These are phyloP conservation scores for Stachybotrys echinatus DNA, from an alignment of 2,329 filamentous ascomycete genomes.

Conservation along the genomic window DNA sequence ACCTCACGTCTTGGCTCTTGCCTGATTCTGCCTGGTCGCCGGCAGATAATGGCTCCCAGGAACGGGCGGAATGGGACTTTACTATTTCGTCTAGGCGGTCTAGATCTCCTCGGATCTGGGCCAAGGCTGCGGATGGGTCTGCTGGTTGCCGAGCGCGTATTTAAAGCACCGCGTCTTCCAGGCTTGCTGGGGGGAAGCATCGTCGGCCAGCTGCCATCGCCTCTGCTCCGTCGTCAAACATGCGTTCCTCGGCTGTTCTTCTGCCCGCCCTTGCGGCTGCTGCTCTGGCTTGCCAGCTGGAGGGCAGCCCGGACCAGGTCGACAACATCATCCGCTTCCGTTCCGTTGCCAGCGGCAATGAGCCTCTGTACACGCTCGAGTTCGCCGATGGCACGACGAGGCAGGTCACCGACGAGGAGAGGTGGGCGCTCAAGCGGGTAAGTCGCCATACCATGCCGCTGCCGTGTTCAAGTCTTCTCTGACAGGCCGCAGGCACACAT, in stretches of 20 bases:
- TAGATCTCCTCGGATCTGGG: no score
- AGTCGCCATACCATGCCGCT: conserved; percentile 18
- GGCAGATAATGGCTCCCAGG: background rate
- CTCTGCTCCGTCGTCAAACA: background rate
- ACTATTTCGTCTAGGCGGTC: background rate
- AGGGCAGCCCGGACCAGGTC: background rate
- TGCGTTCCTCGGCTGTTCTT: background rate
- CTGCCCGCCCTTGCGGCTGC: background rate
- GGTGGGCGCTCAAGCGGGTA: conserved; percentile 60
- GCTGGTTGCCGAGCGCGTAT: background rate
- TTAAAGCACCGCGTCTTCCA: background rate
- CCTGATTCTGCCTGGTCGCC: background rate
- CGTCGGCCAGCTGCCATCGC: background rate
- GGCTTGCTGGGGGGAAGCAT: background rate
- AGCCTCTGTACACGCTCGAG: conserved; percentile 62
- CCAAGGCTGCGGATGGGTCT: no score
- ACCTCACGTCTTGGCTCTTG: no score
- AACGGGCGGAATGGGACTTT: no score
- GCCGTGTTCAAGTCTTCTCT: background rate
- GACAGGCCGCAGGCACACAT: conserved; percentile 19
- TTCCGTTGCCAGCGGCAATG: background rate
- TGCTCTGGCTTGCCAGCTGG: background rate
- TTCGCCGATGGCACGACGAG: conserved; percentile 67
- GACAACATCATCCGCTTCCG: background rate
- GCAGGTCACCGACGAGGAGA: conserved; percentile 50